Evolutionary conservation across 1,284 basidiomycete genomes (phyloP), one percentile per base, ranked within the genome.

Genomic region (Limonomyces culmigenus): DNA sequence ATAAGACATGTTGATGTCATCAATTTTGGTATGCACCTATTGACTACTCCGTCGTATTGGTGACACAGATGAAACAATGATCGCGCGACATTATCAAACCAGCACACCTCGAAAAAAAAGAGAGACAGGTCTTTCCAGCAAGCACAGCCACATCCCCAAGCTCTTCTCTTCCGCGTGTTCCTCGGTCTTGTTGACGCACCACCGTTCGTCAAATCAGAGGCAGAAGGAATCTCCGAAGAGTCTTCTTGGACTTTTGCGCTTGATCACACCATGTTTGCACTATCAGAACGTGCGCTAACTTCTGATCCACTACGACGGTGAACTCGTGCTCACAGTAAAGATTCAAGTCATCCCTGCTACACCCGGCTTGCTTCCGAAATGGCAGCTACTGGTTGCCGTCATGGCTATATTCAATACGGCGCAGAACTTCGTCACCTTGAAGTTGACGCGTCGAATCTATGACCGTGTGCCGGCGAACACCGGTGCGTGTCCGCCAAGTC

Each of bases 391-490:
- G 43, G 72, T 88, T 23, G 70, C 83, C 14, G 59, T 66, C 11
- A 66, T 78, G 36, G 83, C 86, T 6, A 43, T 87, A 17, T 83
- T 92, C 63, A 95, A 95, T 60, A 74, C 75, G 3, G 47, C 76
- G 1, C 88, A 93, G 53, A 89, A 83, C 57, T 80, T 86, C 49
- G 43, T 68, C 19, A 87, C 84, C 0, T 62, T 83, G 38, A 78
- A 72, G 43, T 58, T 91, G 43, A 88, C 84, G 19, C 72, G 74
- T 41, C 67, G 67, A 47, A 62, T 95, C 11, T 95, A 95, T 52
- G 65, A 68, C 40, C 66, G 66, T 17, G 62, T 72, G 11, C 60
- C 73, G 1, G 48, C n/a, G n/a, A n/a, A n/a, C n/a, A n/a, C n/a
- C 4, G 36, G 31, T 5, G 19, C 13, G 10, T 29, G 23, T 33